Evolutionary conservation across 1,284 basidiomycete genomes (phyloP), one percentile per base, ranked within the genome.

Genomic region (Tilletia walkeri): DNA sequence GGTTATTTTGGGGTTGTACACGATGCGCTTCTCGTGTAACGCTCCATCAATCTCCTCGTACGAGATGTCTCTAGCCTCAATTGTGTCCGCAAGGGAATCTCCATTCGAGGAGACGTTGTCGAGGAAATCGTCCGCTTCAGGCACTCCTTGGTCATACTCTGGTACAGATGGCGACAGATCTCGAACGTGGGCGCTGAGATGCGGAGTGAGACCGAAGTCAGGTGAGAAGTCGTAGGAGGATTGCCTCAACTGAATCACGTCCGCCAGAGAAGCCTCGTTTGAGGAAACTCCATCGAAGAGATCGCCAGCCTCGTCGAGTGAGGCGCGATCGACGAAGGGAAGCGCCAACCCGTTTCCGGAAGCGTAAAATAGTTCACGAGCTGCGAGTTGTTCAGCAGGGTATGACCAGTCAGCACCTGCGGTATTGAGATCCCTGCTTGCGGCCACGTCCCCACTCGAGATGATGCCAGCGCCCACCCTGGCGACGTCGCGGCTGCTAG

Each of bases 1-100:
- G 36, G 70, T 71, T 67, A 78, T 76, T 39, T 54, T 67, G 7
- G 76, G 76, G 16, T 67, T 59, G 67, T 70, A 78, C 24, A 78
- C 76, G n/a, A 74, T 67, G 36, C 75, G 71, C 45, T 56, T 61
- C n/a, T 59, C 56, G 45, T 70, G 65, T 30, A 24, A 3, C 49
- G 47, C n/a, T 18, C 39, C 45, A 4, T 45, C 65, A 5, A 38
- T 6, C 14, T 63, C 36, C 12, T 63, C 59, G 14, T 56, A 10
- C 5, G 54, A 18, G 9, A 53, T 24, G 24, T 56, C 54, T 24
- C 20, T 24, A 1, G 41, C 41, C 34, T 56, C 54, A 12, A 24
- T 2, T 3, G 50, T 53, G 18, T 18, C n/a, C 7, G 7, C 18
- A n/a, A 53, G 30, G n/a, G n/a, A n/a, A 18, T 49, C 47, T 12